These are phyloP conservation scores for Mortierella claussenii DNA, from an alignment of 192 early-diverging fungal genomes.

Conservation along the genomic window DNA sequence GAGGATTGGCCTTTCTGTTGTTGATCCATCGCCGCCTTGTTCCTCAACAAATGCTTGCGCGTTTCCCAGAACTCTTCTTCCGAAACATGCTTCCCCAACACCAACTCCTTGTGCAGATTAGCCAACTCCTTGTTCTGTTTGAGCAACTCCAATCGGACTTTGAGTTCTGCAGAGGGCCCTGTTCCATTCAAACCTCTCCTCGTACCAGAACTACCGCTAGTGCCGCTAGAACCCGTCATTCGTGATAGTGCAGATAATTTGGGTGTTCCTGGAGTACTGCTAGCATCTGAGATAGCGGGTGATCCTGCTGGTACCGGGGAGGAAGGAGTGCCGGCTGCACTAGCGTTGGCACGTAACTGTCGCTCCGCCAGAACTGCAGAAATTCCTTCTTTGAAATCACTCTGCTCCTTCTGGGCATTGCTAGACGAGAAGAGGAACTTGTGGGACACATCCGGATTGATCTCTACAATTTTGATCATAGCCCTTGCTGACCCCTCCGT, in stretches of 20 bases:
- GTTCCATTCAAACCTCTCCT: slow-evolving; percentile 28
- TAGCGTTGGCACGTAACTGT: slow-evolving; percentile 3
- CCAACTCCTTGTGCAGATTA: slow-evolving; percentile 80
- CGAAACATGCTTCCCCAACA: slow-evolving; percentile 74
- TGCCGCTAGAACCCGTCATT: slow-evolving; percentile 12
- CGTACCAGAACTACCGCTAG: too few relatives aligned
- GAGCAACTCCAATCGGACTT: slow-evolving; percentile 69
- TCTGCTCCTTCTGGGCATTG: slow-evolving; percentile 57
- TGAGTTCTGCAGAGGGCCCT: slow-evolving; percentile 66
- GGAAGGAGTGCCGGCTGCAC: slow-evolving; percentile 8
- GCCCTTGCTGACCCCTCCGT: slow-evolving; percentile 59
- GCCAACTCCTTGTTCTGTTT: slow-evolving; percentile 74
- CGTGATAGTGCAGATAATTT: slow-evolving; percentile 32
- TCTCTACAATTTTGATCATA: slow-evolving; percentile 65
- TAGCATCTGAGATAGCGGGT: slow-evolving; percentile 16
- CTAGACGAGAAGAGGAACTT: slow-evolving; percentile 58
- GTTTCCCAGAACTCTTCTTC: slow-evolving; percentile 97
- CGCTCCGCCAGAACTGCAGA: slow-evolving; percentile 54
- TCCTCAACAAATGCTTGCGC: slow-evolving; percentile 77
- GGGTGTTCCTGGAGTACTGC: slow-evolving; percentile 52
- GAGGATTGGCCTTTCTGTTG: slow-evolving; percentile 88
- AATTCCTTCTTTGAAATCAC: slow-evolving; percentile 59
- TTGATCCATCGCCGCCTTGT: slow-evolving; percentile 72
- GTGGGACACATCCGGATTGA: slow-evolving; percentile 47
- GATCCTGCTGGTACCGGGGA: slow-evolving; percentile 24